Conservation (phyloP, 805 yeast genomes). For the Ogataea zsoltii region DNA sequence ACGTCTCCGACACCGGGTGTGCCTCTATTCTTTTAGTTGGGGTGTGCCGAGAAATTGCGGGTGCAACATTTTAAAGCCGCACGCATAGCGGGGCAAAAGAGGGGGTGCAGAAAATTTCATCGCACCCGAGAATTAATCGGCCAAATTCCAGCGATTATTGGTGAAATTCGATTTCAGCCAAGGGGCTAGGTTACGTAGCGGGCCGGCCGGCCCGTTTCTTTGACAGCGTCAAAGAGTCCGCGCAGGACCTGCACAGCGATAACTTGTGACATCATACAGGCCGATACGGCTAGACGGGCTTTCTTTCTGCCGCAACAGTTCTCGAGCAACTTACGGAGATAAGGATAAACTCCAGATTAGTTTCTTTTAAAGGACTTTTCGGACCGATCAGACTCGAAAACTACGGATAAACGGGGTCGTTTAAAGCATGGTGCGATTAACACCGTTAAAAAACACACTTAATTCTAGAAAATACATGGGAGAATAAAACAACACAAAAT, state of each 20-base stretch:
- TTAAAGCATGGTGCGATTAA: neutral
- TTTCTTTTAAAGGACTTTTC: too few species aligned
- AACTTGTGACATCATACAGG: too few species aligned
- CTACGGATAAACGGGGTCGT: neutral
- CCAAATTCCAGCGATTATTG: constrained; percentile 1
- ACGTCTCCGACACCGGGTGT: constrained; percentile 4
- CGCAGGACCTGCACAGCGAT: too few species aligned
- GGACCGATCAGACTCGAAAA: too few species aligned
- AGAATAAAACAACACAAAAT: neutral
- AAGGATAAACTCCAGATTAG: too few species aligned
- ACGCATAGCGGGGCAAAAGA: constrained; percentile 2
- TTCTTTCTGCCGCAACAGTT: too few species aligned
- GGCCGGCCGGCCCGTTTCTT: too few species aligned
- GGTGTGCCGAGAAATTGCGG: neutral
- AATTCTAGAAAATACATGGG: neutral
- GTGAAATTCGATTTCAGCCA: too few species aligned
- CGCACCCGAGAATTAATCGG: too few species aligned
- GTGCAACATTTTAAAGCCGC: neutral
- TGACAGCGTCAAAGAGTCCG: too few species aligned
- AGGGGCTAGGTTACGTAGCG: too few species aligned
- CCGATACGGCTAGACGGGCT: neutral
- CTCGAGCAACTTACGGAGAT: too few species aligned
- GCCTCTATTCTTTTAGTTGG: neutral
- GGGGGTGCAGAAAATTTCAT: neutral
- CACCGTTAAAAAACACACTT: neutral